Evolutionary conservation across 371 early-diverging fungal genomes (phyloP), one percentile per base, ranked within the genome.

Genomic region (Umbelopsis sp.): DNA sequence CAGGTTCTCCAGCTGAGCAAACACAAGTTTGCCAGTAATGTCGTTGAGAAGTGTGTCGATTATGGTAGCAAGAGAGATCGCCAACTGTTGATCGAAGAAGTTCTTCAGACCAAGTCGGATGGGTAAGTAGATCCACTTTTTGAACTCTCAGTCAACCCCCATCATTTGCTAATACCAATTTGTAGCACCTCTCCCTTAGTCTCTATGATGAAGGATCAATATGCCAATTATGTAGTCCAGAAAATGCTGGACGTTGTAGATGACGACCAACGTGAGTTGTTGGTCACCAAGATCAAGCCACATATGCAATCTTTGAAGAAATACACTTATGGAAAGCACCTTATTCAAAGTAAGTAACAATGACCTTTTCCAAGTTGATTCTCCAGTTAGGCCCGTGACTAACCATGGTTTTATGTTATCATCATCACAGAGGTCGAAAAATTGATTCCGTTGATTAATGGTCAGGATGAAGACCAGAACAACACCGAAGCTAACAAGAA

Each of bases 21-120:
- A 75, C 99, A 99, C 87, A 99, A 99, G 85, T 99, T 99, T 93
- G 99, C 99, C 4, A 94, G 94, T 67, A 99, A 99, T 75, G 99
- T 99, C 10, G 94, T 98, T 29, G 99, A 99, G 70, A 96, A 96
- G 76, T 96, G 95, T 79, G 93, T 97, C 24, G 90, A 94, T 51
- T 89, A 85, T 72, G 95, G 94, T 37, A 86, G 82, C 63, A 81
- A 85, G 62, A 79, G 77, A 24, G 94, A 96, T 73, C 86, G 95
- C 45, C 89, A 86, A 65, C 69, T 83, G 41, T 82, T 99, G 64
- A 95, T 99, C 65, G 94, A 95, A 53, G 97, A 99, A 82, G 94
- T 97, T 0, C 81, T 92, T 20, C 82, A 87, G 46, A 85, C 87
- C n/a, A 77, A 86, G 72, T 79, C 89, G 11, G 92, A 93, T 76